These are phyloP conservation scores for Mortierella antarctica DNA, from an alignment of 192 early-diverging fungal species.

Conservation along the genomic window DNA sequence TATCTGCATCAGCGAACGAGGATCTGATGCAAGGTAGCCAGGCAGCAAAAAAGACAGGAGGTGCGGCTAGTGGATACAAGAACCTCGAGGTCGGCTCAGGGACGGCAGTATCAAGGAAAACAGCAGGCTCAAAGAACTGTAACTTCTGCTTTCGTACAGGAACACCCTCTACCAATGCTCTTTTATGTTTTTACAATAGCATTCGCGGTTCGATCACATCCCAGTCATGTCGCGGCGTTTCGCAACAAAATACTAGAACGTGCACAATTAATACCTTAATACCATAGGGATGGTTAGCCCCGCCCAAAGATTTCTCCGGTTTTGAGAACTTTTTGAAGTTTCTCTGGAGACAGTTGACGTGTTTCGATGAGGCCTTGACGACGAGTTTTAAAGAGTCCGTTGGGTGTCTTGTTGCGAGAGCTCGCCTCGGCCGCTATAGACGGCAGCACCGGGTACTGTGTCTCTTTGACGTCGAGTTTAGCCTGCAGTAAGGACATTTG, in stretches of 20 bases:
- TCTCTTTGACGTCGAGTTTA: too few relatives aligned
- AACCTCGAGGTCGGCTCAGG: slow-evolving; percentile 40
- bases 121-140: slow-evolving; percentile 17
- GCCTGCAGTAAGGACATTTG: too few relatives aligned
- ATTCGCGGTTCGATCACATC: slow-evolving; percentile 35
- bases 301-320: too few relatives aligned
- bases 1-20: slow-evolving; percentile 8
- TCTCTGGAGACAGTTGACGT: too few relatives aligned
- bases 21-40: slow-evolving; percentile 30
- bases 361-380: too few relatives aligned
- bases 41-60: slow-evolving; percentile 22
- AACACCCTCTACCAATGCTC: background rate
- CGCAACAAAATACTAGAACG: slow-evolving; percentile 23
- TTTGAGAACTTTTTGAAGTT: too few relatives aligned
- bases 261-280: too few relatives aligned
- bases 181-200: slow-evolving; percentile 3
- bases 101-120: slow-evolving; percentile 22
- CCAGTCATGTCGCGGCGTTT: slow-evolving; percentile 40
- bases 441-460: too few relatives aligned
- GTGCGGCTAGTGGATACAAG: slow-evolving; percentile 34
- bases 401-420: too few relatives aligned
- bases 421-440: too few relatives aligned
- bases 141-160: background rate
- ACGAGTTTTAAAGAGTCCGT: too few relatives aligned
- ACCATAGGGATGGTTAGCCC: too few relatives aligned